Base-by-base conservation (phyloP, 768 basidiomycete species). In the Cubamyces lactineus region DNA sequence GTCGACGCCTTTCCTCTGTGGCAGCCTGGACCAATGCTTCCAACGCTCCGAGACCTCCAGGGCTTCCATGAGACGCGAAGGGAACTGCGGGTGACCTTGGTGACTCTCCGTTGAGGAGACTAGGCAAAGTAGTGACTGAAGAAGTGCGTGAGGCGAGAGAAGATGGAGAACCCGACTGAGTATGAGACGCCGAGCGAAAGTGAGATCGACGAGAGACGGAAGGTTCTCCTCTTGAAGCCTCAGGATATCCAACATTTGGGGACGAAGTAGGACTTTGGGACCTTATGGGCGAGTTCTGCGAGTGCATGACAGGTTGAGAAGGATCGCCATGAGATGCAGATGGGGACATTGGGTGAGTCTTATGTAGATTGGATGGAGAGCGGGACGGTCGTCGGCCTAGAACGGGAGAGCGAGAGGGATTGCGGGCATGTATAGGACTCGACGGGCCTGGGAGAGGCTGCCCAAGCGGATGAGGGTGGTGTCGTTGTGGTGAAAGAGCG, bases 21-120 rank as follows among this genome's bases (percentile, higher is more conserved):
- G 89, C 89, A 21, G 82, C 88, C 73, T 89, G 86, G 12, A 87
- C 88, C 45, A 91, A 81, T 2, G 86, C 87, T 48, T 90, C 87
- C 51, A 90, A 74, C 23, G 82, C 82, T 3, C 75, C 68, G 21
- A 70, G 58, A 16, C 65, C 71, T 42, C 64, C 67, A 0, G 53
- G 47, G 23, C 57, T 56, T 46, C 53, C 63, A 40, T 54, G 62
- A 3, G 52, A 24, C 7, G 24, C 21, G 39, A 63, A 53, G 69
- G 38, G 56, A 40, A 63, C n/a, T 66, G 57, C 53, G 21, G 62
- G 62, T 59, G 73, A 53, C 39, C 67, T 51, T 54, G 71, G 53
- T 6, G 74, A 42, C 57, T 60, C 68, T n/a, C 66, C 55, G 38
- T 66, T 64, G 45, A 67, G 54, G 12, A 69, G 65, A 41, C 67